A percentile compares a stretch with the other conserved stretches of the same genome.
Conservation (phyloP, 192 early-diverging fungal species). For the Gamsiella multidivaricata region DNA sequence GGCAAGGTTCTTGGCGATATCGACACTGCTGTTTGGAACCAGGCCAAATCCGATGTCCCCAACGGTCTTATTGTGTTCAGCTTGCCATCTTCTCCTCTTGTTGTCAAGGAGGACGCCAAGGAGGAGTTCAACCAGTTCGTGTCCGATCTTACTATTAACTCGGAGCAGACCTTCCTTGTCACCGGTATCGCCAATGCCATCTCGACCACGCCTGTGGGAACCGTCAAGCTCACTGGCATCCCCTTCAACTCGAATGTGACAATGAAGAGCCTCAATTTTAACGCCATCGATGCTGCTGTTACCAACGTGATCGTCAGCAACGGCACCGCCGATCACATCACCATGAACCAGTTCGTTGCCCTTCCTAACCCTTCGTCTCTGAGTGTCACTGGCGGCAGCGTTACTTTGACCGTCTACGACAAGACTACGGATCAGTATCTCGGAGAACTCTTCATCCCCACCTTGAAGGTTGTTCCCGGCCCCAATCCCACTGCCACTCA, state of each 20-base stretch:
- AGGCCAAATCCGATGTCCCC: conserved; percentile 51
- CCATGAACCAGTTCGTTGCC: conserved; percentile 43
- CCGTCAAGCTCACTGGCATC: conserved; percentile 61
- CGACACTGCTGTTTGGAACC: conserved; percentile 33
- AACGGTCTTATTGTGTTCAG: conserved; percentile 59
- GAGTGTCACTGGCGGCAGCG: conserved; percentile 35
- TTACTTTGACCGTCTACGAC: conserved; percentile 38
- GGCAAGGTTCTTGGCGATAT: conserved; percentile 32
- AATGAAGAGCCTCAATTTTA: conserved; percentile 65
- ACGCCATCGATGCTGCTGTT: conserved; percentile 58
- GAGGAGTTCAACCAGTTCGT: conserved; percentile 62
- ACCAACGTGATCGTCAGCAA: conserved; percentile 63
- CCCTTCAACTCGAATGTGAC: conserved; percentile 61
- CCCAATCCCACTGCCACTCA: conserved; percentile 38
- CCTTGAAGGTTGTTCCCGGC: conserved; percentile 41
- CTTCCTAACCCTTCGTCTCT: conserved; percentile 40
- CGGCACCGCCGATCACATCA: conserved; percentile 57
- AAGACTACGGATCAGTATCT: conserved; percentile 41
- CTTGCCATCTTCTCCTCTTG: conserved; percentile 56
- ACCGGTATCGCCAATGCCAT: conserved; percentile 59
- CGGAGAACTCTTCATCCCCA: conserved; percentile 39
- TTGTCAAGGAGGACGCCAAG: conserved; percentile 56
- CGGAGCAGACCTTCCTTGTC: conserved; percentile 55
- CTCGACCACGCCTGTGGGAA: conserved; percentile 66
- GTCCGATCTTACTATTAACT: conserved; percentile 57